Base-by-base conservation (phyloP, 371 early-diverging fungal genomes). In the Dichotomocladium elegans region DNA sequence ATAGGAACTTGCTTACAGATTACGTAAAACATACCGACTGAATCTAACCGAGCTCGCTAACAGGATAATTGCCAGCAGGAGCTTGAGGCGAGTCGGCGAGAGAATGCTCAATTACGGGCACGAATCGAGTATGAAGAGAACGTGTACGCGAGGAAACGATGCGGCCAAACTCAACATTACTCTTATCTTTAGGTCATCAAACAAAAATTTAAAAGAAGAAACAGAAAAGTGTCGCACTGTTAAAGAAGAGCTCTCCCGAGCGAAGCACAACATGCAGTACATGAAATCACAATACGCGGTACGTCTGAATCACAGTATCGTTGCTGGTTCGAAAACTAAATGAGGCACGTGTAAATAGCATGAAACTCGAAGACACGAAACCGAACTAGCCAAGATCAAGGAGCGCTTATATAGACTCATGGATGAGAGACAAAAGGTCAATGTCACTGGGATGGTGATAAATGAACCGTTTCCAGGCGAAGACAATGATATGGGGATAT, bases 201-300 rank as follows among this genome's bases (percentile, higher is more conserved):
- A 58, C 19, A 40, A 48, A 8, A 46, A 29, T 3, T 17, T 50
- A 6, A 67, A 70, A 41, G 48, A 41, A 10, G 54, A 63, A 33
- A 14, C 26, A 5, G 53, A 60, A 40, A 46, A 62, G 21, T 53
- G 54, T 10, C 63, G 59, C 4, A 51, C 58, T 14, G 27, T 67
- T 17, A 66, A 66, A 41, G 72, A 69, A 49, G 77, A 77, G 34
- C 49, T 77, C 10, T 51, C 60, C 37, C 70, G 66, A 48, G 45
- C 58, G 2, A 77, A 72, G 34, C 58, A 73, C 31, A 71, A 74
- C 27, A 64, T 74, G 57, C 68, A 73, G 31, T 65, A 69, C 40
- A 70, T 72, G 53, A 71, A 70, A 40, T 40, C 74, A 35, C 77
- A 77, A 52, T 73, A 74, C 48, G 63, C 68, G 15, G 77, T 73